Evolutionary conservation across 805 yeast species (phyloP), one percentile per base, ranked within the genome.

Genomic region (Candida koratica): DNA sequence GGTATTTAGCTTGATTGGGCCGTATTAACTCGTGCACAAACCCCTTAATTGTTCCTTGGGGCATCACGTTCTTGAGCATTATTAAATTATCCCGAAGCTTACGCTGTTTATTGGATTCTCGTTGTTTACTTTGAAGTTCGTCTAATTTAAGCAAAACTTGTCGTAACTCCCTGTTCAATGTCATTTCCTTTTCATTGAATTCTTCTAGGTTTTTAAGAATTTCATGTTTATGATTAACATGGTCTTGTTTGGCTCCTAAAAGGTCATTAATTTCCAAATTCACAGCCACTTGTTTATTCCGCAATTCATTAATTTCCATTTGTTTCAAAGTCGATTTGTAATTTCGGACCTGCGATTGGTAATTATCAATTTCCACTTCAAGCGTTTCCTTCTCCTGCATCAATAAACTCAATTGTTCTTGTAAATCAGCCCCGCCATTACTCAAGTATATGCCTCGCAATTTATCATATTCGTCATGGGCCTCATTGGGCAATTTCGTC

Each of bases 31-130:
- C 96, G 45, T 77, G 72, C 4, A 90, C 77, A 8, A 87, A 57
- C 3, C 97, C 97, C 46, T 73, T 73, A 3, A 93, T 94, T 4
- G 95, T 88, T 11, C 63, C 66, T n/a, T 50, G 49, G 1, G 95
- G 93, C 44, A 83, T 74, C n/a, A 81, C 58, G 49, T 86, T 77
- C 47, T 77, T 81, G 36, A 93, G 60, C 37, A 77, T 70, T 0
- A 79, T 59, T 2, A 85, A 80, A 42, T 83, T 84, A 46, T 88
- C 96, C 37, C 90, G 68, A 27, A 84, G 60, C 43, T 70, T 75
- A 33, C 73, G 70, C 43, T 88, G 95, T 43, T 77, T 75, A 26
- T 74, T 73, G 0, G 88, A 69, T 48, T 85, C 96, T 46, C 90
- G 75, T 55, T 80, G 83, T 39, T 71, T 77, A 1, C 95, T 88